Percentiles rank a stretch among this genome's conserved stretches.
Conservation (phyloP, 108 stramenopile species). For the Pseudonitzschia delicatissima region DNA sequence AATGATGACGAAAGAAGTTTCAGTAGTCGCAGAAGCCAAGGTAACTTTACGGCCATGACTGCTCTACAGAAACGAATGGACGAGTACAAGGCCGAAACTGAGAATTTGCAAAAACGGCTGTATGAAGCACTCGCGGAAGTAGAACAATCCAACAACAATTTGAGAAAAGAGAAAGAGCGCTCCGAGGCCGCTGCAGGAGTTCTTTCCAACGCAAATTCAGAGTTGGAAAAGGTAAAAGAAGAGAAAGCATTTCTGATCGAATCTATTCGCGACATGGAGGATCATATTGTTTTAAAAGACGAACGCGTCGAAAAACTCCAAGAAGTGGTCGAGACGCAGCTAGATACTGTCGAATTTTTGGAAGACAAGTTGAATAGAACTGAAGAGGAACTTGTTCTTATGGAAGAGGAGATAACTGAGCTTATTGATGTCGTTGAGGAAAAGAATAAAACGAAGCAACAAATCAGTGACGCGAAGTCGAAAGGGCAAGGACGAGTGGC, state of each 20-base stretch:
- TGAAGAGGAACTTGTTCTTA: conserved; percentile 25
- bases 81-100: background rate
- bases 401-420: conserved; percentile 20
- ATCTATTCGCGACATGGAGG: conserved; percentile 14
- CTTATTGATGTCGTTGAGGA: conserved; percentile 4
- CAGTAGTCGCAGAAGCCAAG: background rate
- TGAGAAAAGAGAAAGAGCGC: background rate
- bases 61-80: background rate
- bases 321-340: conserved; percentile 19
- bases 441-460: background rate
- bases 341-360: conserved; percentile 20
- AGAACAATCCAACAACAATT: conserved; percentile 10
- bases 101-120: conserved; percentile 15
- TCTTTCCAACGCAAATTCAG: background rate
- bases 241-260: conserved; percentile 22
- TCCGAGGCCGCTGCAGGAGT: background rate
- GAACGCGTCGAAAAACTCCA: conserved; percentile 26
- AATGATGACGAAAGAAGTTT: background rate
- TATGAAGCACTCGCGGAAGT: conserved; percentile 16
- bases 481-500: background rate
- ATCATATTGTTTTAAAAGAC: conserved; percentile 7
- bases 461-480: background rate
- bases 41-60: background rate
- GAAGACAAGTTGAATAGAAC: conserved; percentile 17
- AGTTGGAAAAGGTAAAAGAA: background rate